Evolutionary conservation across 148 eudicot species (phyloP).

Genomic region (Arctostaphylos glauca): DNA sequence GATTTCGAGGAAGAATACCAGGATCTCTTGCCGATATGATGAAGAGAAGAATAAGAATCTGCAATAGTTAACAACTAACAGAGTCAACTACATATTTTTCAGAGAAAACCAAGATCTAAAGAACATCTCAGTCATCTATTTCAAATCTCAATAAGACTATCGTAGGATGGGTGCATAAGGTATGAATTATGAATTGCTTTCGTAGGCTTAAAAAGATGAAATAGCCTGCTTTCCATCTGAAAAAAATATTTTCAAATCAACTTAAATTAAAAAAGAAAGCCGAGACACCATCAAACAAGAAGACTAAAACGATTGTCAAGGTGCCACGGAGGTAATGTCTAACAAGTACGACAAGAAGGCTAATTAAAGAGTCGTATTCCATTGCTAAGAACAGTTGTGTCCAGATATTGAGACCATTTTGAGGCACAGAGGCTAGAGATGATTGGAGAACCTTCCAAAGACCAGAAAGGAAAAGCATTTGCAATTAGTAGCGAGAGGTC

Average conservation of each 20-base stretch:
- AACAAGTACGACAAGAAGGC: too few species aligned
- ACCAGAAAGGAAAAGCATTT: too few species aligned
- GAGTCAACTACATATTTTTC: not conserved
- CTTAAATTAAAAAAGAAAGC: not conserved
- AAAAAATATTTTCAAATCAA: not conserved
- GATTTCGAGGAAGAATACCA: slow-evolving; percentile 93
- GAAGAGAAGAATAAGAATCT: slow-evolving; percentile 80
- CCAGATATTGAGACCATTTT: too few species aligned
- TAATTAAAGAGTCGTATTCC: too few species aligned
- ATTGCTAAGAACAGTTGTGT: too few species aligned
- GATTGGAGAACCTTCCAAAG: too few species aligned
- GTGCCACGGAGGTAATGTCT: too few species aligned
- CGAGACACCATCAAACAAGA: not conserved
- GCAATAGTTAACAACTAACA: slow-evolving; percentile 19
- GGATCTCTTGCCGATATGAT: slow-evolving; percentile 96
- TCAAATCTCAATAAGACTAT: not conserved
- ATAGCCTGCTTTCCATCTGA: not conserved
- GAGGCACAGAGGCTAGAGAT: too few species aligned
- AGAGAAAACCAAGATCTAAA: not conserved
- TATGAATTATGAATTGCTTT: slow-evolving; percentile 4
- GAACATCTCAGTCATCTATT: not conserved
- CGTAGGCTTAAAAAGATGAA: not conserved
- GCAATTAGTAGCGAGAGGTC: not conserved
- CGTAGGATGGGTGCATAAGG: not conserved
- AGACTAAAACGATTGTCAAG: not conserved